These are phyloP conservation scores for Symmetrospora coprosmae DNA, from an alignment of 768 basidiomycete genomes.

Conservation along the genomic window DNA sequence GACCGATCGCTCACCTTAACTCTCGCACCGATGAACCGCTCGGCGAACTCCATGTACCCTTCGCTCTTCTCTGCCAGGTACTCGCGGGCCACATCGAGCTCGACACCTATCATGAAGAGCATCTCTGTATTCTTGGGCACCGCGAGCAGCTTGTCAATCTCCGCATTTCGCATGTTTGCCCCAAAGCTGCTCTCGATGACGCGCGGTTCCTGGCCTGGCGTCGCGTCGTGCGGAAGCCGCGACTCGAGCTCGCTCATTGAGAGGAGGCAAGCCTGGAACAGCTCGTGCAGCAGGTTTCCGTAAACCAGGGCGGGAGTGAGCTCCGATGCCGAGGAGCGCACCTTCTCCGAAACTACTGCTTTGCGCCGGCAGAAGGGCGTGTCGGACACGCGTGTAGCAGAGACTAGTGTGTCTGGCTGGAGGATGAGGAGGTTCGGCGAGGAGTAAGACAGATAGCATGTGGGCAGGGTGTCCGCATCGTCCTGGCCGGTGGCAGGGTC, in stretches of 20 bases:
- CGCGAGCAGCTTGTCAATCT: conserved; percentile 36
- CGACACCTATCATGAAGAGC: conserved; percentile 26
- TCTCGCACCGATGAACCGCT: conserved; percentile 49
- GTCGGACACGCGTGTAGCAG: conserved; percentile 73
- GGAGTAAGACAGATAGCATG: conserved; percentile 16
- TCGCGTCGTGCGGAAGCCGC: conserved; percentile 19
- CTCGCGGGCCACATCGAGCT: conserved; percentile 34
- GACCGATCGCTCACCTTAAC: conserved; percentile 47
- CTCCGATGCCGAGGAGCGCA: conserved; percentile 44
- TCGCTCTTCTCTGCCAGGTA: conserved; percentile 36
- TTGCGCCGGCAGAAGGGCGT: conserved; percentile 70
- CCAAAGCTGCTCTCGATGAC: background rate
- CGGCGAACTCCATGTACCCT: conserved; percentile 36
- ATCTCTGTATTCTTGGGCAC: conserved; percentile 14
- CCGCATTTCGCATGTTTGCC: conserved; percentile 15
- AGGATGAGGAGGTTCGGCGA: conserved; percentile 49
- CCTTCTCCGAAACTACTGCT: conserved; percentile 51
- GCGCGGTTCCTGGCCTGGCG: conserved; percentile 8
- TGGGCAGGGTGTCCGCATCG: background rate
- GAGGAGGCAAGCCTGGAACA: conserved; percentile 65
- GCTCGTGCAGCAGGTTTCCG: conserved; percentile 85
- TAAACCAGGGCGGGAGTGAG: conserved; percentile 45
- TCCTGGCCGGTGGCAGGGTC: background rate
- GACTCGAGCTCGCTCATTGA: conserved; percentile 33
- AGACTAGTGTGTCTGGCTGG: conserved; percentile 82